Evolutionary conservation across 345 rosid species (phyloP).

Genomic region (Syzygium grande): DNA sequence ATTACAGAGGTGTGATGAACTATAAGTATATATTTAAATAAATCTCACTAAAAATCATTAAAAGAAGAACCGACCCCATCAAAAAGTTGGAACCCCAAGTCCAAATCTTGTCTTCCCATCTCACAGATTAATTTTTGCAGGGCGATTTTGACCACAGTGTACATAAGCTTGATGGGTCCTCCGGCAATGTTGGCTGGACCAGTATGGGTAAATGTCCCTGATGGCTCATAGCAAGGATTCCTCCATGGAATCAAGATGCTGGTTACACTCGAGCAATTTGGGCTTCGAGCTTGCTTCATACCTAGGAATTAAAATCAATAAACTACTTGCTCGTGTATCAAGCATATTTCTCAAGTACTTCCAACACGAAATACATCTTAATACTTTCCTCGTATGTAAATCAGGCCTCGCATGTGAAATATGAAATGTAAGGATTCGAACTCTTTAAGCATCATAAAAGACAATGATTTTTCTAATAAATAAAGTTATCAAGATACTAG

Average conservation of each 20-base stretch:
- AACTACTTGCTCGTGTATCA: no score
- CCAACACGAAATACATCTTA: neutral
- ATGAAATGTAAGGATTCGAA: neutral
- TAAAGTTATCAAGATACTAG: no score
- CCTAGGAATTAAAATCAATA: no score
- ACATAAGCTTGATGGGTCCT: neutral
- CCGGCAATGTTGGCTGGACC: neutral
- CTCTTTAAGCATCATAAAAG: neutral
- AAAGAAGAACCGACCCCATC: neutral
- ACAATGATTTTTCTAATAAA: neutral
- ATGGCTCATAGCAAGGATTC: no score
- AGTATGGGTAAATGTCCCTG: neutral
- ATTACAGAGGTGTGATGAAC: no score
- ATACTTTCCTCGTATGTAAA: no score
- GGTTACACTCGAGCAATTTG: no score
- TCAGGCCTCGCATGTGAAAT: neutral
- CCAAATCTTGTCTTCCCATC: neutral
- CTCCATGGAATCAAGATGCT: no score
- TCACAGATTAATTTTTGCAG: no score
- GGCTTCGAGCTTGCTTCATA: no score
- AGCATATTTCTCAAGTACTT: neutral
- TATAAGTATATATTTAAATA: no score
- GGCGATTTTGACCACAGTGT: neutral
- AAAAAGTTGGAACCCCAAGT: neutral
- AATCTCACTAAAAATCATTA: neutral